Evolutionary conservation across 2,329 filamentous ascomycete species (phyloP).

Genomic region (Ceratocystiopsis minuta): DNA sequence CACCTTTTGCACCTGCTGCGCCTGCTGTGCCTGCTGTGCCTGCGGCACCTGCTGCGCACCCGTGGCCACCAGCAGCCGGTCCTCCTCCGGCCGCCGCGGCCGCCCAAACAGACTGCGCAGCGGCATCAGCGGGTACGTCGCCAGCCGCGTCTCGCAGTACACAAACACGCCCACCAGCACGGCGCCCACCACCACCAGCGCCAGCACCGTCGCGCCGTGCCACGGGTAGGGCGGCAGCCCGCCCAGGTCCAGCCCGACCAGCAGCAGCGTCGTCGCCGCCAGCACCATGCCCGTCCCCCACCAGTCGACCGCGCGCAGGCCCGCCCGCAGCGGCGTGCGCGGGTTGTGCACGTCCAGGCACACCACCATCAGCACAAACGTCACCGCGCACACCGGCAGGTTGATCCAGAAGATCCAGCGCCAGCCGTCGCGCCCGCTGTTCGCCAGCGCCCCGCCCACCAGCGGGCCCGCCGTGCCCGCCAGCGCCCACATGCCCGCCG

Average conservation of each 20-base stretch:
- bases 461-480: constrained; percentile 14
- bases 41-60: too few species aligned
- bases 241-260: constrained; percentile 39
- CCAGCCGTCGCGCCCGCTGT: constrained; percentile 20
- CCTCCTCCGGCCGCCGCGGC: constrained; percentile 15
- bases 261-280: constrained; percentile 42
- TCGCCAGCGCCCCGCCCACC: constrained; percentile 10
- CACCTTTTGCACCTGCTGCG: too few species aligned
- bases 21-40: too few species aligned
- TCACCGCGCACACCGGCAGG: constrained; percentile 11
- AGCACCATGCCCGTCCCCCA: constrained; percentile 40
- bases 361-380: constrained; percentile 8
- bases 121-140: constrained; percentile 27
- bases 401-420: constrained; percentile 16
- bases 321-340: constrained; percentile 37
- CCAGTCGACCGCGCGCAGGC: constrained; percentile 43
- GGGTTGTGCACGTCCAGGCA: constrained; percentile 15
- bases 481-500: constrained; percentile 24
- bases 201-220: constrained; percentile 38
- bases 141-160: constrained; percentile 28
- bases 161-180: constrained; percentile 19
- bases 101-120: constrained; percentile 20
- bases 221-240: constrained; percentile 33
- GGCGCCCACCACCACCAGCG: constrained; percentile 22
- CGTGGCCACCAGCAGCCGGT: too few species aligned